Evolutionary conservation across 495 filamentous ascomycete species (phyloP).

Genomic region (Neurospora sublineolata): DNA sequence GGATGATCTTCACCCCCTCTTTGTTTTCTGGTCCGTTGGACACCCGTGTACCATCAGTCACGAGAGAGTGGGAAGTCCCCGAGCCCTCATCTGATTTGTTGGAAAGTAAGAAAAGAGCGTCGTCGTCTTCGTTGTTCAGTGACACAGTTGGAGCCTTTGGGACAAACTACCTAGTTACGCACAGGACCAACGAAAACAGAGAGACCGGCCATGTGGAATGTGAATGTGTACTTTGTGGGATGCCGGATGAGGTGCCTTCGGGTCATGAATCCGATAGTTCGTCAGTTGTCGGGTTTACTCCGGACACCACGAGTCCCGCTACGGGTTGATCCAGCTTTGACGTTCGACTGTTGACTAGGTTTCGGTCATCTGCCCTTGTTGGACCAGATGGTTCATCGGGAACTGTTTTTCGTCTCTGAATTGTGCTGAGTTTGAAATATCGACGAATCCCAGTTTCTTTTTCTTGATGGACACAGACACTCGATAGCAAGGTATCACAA

Average conservation of each 20-base stretch:
- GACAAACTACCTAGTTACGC: not conserved
- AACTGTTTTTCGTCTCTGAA: not conserved
- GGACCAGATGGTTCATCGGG: not conserved
- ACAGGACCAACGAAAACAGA: not conserved
- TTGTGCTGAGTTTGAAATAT: not conserved
- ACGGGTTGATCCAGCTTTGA: not conserved
- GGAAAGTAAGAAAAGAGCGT: not conserved
- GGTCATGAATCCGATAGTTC: not conserved
- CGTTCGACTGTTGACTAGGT: not conserved
- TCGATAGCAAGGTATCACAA: not conserved
- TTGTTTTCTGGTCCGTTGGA: not conserved
- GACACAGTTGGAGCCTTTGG: not conserved
- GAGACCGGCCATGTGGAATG: not conserved
- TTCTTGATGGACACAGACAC: not conserved
- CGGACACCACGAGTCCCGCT: not conserved
- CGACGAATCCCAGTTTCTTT: not conserved
- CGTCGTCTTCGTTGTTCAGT: not conserved
- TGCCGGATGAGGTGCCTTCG: not conserved
- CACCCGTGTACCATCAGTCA: not conserved
- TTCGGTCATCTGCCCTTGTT: not conserved
- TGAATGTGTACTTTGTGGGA: not conserved
- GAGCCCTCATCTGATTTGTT: not conserved
- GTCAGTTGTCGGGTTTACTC: not conserved
- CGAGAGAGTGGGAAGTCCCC: not conserved
- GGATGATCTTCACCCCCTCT: not conserved